Evolutionary conservation across 192 early-diverging fungal genomes (phyloP), one percentile per base, ranked within the genome.

Genomic region (Backusella australiensis): DNA sequence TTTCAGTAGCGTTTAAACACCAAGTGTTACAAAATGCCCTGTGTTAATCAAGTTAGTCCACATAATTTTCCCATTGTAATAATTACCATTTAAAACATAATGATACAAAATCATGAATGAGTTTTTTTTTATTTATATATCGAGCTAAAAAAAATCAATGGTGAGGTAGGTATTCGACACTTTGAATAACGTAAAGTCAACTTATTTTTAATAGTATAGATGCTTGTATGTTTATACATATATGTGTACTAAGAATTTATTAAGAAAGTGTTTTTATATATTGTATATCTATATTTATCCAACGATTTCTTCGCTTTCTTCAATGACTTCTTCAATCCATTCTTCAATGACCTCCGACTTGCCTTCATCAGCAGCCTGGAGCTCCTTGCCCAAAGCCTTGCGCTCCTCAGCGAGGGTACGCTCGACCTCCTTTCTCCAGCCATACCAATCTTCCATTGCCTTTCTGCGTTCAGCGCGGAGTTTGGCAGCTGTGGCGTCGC

Each of bases 251-350:
- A 63, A 63, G 23, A 63, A 12, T 63, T 63, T 63, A 63, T 63
- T 63, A 63, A 69, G 68, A 36, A 41, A 29, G 12, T 39, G 36
- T 36, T n/a, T 69, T n/a, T 69, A 36, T 69, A 38, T 69, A 38
- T 39, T 39, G 39, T 69, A 35, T 36, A 21, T 36, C 19, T 68
- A 36, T 67, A 35, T 39, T 78, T 95, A 91, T 77, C 94, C 95
- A 73, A 98, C 87, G 74, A 97, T 88, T 73, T 91, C 90, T 79
- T 89, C 87, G 71, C 77, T 87, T 85, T 95, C 92, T 72, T 93
- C 93, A 69, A 95, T 89, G 38, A 94, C 90, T 82, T 94, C 93
- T 86, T 96, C 96, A 66, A 96, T 89, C 87, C 85, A 90, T 86
- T 96, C 95, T 74, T 95, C 92, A 72, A 95, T 85, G 63, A 89